Evolutionary conservation across 1,284 basidiomycete species (phyloP).

Genomic region (Bjerkandera adusta): DNA sequence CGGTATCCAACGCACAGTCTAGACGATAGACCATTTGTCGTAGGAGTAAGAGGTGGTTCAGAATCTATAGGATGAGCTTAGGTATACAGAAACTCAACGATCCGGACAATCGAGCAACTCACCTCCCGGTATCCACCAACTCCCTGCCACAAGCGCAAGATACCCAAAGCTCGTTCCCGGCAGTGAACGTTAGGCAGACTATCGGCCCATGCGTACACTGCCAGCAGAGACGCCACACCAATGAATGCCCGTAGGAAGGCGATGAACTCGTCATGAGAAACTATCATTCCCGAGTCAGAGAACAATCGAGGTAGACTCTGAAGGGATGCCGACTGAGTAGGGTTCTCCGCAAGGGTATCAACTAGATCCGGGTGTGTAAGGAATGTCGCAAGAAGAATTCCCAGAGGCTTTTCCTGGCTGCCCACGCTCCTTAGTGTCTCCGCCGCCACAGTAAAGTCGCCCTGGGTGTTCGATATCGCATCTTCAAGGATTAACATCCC

Average conservation of each 20-base stretch:
- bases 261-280: slow-evolving; percentile 59
- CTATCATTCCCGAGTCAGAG: slow-evolving; percentile 17
- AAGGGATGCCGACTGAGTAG: slow-evolving; percentile 34
- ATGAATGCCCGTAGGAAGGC: slow-evolving; percentile 61
- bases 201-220: slow-evolving; percentile 78
- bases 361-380: slow-evolving; percentile 51
- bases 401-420: slow-evolving; percentile 62
- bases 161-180: slow-evolving; percentile 57
- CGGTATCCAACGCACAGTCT: slow-evolving; percentile 59
- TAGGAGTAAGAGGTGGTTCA: slow-evolving; percentile 62
- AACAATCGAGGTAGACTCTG: slow-evolving; percentile 37
- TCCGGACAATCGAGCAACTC: slow-evolving; percentile 12
- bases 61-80: slow-evolving; percentile 46
- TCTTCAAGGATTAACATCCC: slow-evolving; percentile 65
- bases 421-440: slow-evolving; percentile 56
- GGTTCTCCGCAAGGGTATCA: slow-evolving; percentile 42
- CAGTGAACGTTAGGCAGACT: slow-evolving; percentile 64
- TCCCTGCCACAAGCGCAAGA: slow-evolving; percentile 69
- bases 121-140: slow-evolving; percentile 65
- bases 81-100: not conserved
- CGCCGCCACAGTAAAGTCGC: slow-evolving; percentile 47
- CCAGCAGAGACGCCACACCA: slow-evolving; percentile 65
- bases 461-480: slow-evolving; percentile 49
- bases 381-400: slow-evolving; percentile 70
- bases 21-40: slow-evolving; percentile 63